Base-by-base conservation (phyloP, 306 rosid species). In the Dalbergia cultrata region DNA sequence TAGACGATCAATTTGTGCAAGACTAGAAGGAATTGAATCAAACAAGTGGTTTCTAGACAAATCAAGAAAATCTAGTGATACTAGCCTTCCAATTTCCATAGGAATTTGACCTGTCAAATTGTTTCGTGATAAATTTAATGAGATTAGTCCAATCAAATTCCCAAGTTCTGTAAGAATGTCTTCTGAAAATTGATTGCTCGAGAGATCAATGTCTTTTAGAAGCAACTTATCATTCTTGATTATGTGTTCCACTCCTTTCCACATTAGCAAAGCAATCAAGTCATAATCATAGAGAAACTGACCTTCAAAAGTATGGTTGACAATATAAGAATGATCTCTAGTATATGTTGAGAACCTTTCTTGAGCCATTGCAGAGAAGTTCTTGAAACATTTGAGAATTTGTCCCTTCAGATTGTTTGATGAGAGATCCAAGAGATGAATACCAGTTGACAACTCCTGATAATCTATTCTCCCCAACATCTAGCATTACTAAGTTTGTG, bases 1-100 rank as follows among this genome's bases (percentile, higher is more conserved):
- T 9, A 79, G 83, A 34, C 70, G 70, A 43, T 70, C 70, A 44
- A 70, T 69, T 4, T 9, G 52, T 11, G 83, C 17, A 18, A 79
- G 76, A 39, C 56, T 79, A 16, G 68, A 78, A 47, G 83, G 79
- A 43, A 74, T 74, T 19, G 39, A 47, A 17, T 65, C 76, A 18
- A n/a, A 0, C 0, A 72, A 39, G 0, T 72, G 52, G 44, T 72
- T 72, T 54, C 50, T 58, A 5, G 67, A 72, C 43, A 72, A 17
- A 72, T 74, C 78, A n/a, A 72, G 77, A 54, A 3, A 17, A 0
- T 74, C 78, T 4, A 74, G 9, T 3, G 39, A 57, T 58, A 0
- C 2, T 3, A 74, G 19, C 4, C 43, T 18, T n/a, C 78, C 68
- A 19, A 74, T 39, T 1, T 57, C 9, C 0, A 13, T 14, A 17